Conservation (phyloP, 2,329 filamentous ascomycete species). For the Neopestalotiopsis sp. region DNA sequence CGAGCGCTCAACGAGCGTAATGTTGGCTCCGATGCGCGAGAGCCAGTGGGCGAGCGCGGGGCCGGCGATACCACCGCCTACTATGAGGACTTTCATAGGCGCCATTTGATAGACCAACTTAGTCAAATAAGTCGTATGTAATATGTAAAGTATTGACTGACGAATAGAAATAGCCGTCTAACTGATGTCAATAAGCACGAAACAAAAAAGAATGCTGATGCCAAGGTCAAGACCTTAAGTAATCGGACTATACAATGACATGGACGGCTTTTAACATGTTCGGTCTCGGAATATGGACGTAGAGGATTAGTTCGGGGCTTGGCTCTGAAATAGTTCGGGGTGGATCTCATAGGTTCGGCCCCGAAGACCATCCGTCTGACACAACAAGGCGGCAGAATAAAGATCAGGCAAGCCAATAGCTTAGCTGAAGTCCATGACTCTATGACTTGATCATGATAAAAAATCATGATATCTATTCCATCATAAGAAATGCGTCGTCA, state of each 20-base stretch:
- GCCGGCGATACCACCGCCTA: slow-evolving; percentile 31
- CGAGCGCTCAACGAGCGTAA: slow-evolving; percentile 35
- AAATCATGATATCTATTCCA: neutral
- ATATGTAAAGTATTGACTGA: no score
- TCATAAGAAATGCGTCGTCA: neutral
- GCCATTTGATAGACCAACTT: neutral
- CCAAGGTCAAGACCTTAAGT: no score
- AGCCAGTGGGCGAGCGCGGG: slow-evolving; percentile 33
- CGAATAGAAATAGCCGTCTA: no score
- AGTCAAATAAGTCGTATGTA: no score
- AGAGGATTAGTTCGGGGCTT: neutral
- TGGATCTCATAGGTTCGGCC: neutral
- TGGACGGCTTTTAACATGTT: no score
- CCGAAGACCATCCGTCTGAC: neutral
- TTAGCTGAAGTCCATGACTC: neutral
- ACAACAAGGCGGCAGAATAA: neutral
- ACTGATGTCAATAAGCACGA: no score
- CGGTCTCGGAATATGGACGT: neutral
- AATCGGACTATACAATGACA: no score
- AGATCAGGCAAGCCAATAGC: neutral
- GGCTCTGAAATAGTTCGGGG: neutral
- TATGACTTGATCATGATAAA: neutral
- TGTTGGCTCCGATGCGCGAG: slow-evolving; percentile 25
- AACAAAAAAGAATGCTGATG: no score
- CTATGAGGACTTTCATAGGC: slow-evolving; percentile 18